These are phyloP conservation scores for Zygotorulaspora sp. DNA, from an alignment of 805 yeast species.

Conservation along the genomic window DNA sequence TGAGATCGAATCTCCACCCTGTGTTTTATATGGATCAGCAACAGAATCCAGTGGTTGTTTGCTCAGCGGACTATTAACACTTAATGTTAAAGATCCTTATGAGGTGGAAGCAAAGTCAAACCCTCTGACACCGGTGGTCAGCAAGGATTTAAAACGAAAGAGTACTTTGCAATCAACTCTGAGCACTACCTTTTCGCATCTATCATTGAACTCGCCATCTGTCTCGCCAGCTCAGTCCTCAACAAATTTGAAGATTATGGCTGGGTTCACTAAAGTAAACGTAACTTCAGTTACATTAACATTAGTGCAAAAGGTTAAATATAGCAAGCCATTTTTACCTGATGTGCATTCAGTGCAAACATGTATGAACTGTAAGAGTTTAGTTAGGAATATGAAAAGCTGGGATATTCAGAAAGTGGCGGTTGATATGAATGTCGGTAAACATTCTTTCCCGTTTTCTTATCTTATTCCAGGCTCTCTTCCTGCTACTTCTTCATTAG, in stretches of 20 bases:
- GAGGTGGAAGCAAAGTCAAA: conserved; percentile 13
- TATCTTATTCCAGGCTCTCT: conserved; percentile 82
- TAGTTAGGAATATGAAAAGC: conserved; percentile 61
- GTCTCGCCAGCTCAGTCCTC: conserved; percentile 22
- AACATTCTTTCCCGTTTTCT: conserved; percentile 88
- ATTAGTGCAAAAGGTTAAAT: conserved; percentile 66
- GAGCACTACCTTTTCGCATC: conserved; percentile 24
- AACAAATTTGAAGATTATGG: conserved; percentile 28
- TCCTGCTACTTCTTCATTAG: conserved; percentile 69
- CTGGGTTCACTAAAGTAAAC: conserved; percentile 42
- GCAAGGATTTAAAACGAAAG: conserved; percentile 16
- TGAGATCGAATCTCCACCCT: conserved; percentile 84
- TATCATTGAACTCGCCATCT: conserved; percentile 17
- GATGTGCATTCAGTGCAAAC: conserved; percentile 44
- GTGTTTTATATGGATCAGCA: conserved; percentile 76
- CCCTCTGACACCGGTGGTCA: conserved; percentile 17
- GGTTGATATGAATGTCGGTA: conserved; percentile 56
- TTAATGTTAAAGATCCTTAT: conserved; percentile 45
- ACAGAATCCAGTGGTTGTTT: conserved; percentile 80
- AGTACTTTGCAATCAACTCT: conserved; percentile 16
- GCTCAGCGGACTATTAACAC: conserved; percentile 68
- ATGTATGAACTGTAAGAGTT: conserved; percentile 57
- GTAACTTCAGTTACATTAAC: conserved; percentile 57
- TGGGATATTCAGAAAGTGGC: conserved; percentile 78
- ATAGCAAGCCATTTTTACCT: conserved; percentile 62